Evolutionary conservation across 169 alveolate species (phyloP).

Genomic region (Eimeria maxima): DNA sequence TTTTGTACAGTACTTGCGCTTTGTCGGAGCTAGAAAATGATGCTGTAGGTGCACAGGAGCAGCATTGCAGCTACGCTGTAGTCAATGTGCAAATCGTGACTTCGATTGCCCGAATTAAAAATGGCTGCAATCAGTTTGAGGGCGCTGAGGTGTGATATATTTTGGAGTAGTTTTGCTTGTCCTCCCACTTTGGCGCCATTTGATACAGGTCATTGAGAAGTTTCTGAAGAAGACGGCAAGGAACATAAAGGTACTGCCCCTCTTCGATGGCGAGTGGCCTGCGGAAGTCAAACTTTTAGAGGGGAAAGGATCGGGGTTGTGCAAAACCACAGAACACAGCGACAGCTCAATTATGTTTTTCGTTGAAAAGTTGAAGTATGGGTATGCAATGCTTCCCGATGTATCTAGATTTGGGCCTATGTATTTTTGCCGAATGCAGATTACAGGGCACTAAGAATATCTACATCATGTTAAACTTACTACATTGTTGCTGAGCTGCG

Average conservation of each 20-base stretch:
- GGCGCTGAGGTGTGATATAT: neutral
- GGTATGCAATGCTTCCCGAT: slow-evolving; percentile 73
- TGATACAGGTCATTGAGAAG: slow-evolving; percentile 60
- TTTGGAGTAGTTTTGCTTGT: neutral
- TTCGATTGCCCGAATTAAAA: neutral
- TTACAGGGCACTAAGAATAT: neutral
- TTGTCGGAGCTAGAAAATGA: slow-evolving; percentile 86
- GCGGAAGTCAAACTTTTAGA: slow-evolving; percentile 46
- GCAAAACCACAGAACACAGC: neutral
- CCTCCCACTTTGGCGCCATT: neutral
- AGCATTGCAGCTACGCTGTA: neutral
- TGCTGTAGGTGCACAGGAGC: slow-evolving; percentile 44
- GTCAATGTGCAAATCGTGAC: neutral
- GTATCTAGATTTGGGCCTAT: slow-evolving; percentile 68
- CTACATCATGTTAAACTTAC: neutral
- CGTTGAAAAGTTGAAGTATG: slow-evolving; percentile 42
- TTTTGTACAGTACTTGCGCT: slow-evolving; percentile 86
- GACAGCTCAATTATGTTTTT: slow-evolving; percentile 5
- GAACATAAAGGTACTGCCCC: slow-evolving; percentile 27
- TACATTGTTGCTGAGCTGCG: neutral
- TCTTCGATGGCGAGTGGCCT: slow-evolving; percentile 74
- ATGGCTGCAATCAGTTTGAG: neutral
- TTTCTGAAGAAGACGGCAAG: slow-evolving; percentile 61
- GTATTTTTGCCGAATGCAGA: slow-evolving; percentile 76
- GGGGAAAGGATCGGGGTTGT: neutral